Evolutionary conservation across 2,329 filamentous ascomycete species (phyloP).

Genomic region (Dactylellina parvicollis): DNA sequence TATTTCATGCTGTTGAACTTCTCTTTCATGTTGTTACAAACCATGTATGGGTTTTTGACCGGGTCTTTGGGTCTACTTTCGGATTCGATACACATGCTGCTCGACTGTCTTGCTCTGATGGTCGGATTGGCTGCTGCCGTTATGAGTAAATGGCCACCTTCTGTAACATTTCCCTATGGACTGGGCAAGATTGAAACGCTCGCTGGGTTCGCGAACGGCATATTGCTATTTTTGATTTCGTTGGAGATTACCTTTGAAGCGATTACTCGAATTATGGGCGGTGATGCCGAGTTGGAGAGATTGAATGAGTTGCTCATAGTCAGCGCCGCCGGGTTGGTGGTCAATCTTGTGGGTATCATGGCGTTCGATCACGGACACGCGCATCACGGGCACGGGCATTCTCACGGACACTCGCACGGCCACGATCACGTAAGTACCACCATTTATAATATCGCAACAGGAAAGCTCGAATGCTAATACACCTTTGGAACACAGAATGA

Average conservation of each 20-base stretch:
- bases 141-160: conserved; percentile 95
- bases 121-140: conserved; percentile 92
- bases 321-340: conserved; percentile 82
- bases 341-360: conserved; percentile 91
- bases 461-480: conserved; percentile 58
- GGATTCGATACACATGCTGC: conserved; percentile 99
- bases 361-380: conserved; percentile 74
- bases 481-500: conserved; percentile 75
- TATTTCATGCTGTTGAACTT: conserved; percentile 99
- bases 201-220: conserved; percentile 94
- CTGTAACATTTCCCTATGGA: conserved; percentile 87
- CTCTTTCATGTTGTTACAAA: conserved; percentile 91
- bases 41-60: conserved; percentile 91
- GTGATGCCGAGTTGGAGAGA: conserved; percentile 80
- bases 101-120: conserved; percentile 90
- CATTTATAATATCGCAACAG: too few relatives aligned
- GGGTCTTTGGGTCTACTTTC: conserved; percentile 94
- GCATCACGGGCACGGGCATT: conserved; percentile 63
- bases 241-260: conserved; percentile 96
- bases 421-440: conserved; percentile 63
- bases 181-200: conserved; percentile 97
- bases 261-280: conserved; percentile 81
- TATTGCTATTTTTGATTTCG: conserved; percentile 94
- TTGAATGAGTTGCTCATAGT: conserved; percentile 88
- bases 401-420: conserved; percentile 71